Evolutionary conservation across 306 rosid genomes (phyloP).

Genomic region (Dalbergia cochinchinensis): DNA sequence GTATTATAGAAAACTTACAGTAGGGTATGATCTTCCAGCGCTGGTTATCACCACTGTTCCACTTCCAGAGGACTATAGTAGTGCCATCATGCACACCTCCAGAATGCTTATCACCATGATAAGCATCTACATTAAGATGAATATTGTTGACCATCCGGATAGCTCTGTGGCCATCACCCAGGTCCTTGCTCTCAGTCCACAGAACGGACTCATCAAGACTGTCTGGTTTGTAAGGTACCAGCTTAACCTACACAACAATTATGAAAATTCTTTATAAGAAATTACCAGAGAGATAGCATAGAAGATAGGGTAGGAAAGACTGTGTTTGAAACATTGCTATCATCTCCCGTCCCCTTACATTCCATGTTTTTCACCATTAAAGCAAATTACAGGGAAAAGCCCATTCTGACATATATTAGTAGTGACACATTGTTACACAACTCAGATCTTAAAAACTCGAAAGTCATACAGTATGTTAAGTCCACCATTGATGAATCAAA

Average conservation of each 20-base stretch:
- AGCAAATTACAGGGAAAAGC: conserved; percentile 11
- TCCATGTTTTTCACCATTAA: neutral
- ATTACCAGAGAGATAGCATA: neutral
- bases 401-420: neutral
- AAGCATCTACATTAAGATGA: conserved; percentile 81
- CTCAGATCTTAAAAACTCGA: neutral
- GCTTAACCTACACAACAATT: conserved; percentile 66
- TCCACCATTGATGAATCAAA: conserved; percentile 25
- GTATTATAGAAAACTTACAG: conserved; percentile 62
- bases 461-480: neutral
- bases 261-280: conserved; percentile 9
- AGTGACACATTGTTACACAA: neutral
- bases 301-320: neutral
- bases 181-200: conserved; percentile 81
- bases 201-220: conserved; percentile 77
- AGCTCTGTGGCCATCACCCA: conserved; percentile 72
- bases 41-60: conserved; percentile 90
- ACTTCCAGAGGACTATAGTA: conserved; percentile 72
- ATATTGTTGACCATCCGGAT: conserved; percentile 85
- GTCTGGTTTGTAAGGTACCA: conserved; percentile 63
- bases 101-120: conserved; percentile 76
- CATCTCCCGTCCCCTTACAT: conserved; percentile 6
- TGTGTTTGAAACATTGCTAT: neutral
- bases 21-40: conserved; percentile 73
- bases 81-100: conserved; percentile 94